Evolutionary conservation across 1,284 basidiomycete species (phyloP), one percentile per base, ranked within the genome.

Genomic region (Sporisorium reilianum): DNA sequence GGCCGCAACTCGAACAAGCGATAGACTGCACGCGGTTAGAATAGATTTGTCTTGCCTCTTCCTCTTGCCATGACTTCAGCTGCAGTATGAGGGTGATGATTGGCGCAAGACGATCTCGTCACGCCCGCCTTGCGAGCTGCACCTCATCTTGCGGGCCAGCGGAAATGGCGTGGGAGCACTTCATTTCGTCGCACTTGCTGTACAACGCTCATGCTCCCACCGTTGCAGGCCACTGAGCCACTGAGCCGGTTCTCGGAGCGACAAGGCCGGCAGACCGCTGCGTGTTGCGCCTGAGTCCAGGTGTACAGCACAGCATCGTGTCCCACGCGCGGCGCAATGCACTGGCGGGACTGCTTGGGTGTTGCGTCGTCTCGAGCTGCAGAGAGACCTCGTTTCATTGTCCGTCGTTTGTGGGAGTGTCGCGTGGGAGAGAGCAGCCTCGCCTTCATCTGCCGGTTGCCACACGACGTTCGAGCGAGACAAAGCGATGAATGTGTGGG

Each of bases 1-100:
- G 64, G 64, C 4, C 45, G 64, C 11, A 16, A 46, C 16, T 28
- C 64, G 12, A 50, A 57, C 48, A 66, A 72, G 60, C 69, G 69
- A 22, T 65, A 62, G 42, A 40, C n/a, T 5, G 11, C 14, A 7
- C 41, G 20, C 18, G 23, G 16, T 18, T 38, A 12, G 36, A n/a
- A 28, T 46, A 28, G 25, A 28, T 18, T 9, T 16, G n/a, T 28
- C 18, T n/a, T 46, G 25, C 16, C 12, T 16, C 14, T 2, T n/a
- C 18, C 10, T 16, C 8, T 16, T 32, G 46, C 16, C 28, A 7
- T 23, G 25, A 26, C 1, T 22, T 45, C n/a, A 26, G 25, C 23
- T 14, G 34, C 3, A 34, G 8, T 3, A 34, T 34, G 34, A 20
- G 18, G 3, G 9, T 41, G 7, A 38, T 38, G 36, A 8, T 38